Conservation (phyloP, 208 protist genomes). For the Trypanosoma boissoni region DNA sequence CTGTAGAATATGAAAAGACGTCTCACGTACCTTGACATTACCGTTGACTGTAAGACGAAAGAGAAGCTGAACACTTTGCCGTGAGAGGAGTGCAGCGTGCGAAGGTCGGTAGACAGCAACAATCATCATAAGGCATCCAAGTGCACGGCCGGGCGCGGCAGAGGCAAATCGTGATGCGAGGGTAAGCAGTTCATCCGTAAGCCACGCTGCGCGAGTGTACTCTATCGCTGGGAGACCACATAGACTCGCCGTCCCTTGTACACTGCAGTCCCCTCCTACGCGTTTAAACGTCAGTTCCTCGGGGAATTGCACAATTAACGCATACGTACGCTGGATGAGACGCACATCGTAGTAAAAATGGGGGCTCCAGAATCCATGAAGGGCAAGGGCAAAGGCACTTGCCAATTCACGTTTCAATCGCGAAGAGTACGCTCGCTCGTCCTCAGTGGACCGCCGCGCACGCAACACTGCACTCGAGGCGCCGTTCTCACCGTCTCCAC, state of each 20-base stretch:
- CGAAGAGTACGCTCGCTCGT: not conserved
- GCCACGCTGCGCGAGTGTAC: not conserved
- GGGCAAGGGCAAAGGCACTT: not conserved
- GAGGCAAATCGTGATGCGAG: constrained; percentile 7
- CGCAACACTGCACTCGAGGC: no score
- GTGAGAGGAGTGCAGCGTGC: constrained; percentile 16
- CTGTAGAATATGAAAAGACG: constrained; percentile 23
- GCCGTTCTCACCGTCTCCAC: no score
- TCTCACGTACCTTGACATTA: constrained; percentile 1
- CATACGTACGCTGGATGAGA: constrained; percentile 13
- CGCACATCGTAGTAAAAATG: constrained; percentile 11
- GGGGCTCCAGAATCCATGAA: constrained; percentile 4
- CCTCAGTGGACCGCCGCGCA: no score
- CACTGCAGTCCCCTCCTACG: not conserved
- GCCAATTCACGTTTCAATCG: constrained; percentile 1
- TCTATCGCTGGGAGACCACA: constrained; percentile 10
- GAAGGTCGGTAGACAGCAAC: constrained; percentile 7
- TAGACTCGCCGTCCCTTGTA: not conserved
- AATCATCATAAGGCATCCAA: constrained; percentile 13
- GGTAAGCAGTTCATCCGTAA: constrained; percentile 19
- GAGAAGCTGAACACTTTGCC: constrained; percentile 6
- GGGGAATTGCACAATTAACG: constrained; percentile 14
- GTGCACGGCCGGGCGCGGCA: constrained; percentile 3
- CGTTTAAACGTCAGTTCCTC: constrained; percentile 8
- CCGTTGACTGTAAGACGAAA: constrained; percentile 21